Base-by-base conservation (phyloP, 2,329 filamentous ascomycete genomes). In the Aspergillus ustus region DNA sequence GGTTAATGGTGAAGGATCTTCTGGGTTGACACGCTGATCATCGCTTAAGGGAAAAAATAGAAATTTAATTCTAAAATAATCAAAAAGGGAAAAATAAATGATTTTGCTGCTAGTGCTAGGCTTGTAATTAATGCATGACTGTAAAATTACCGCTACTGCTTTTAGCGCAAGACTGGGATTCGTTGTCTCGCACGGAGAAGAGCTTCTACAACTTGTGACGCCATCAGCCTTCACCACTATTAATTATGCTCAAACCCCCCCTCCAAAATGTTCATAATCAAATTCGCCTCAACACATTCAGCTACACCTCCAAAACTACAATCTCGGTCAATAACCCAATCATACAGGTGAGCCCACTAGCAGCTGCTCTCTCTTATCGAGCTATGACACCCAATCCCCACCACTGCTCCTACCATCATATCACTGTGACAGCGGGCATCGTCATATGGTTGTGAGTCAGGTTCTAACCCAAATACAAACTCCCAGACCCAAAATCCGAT, bases 381-480 rank as follows among this genome's bases (percentile, higher is more conserved):
- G 45, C 52, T 6, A 54, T 56, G 53, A 56, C 44, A 54, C 34
- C 43, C 53, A 29, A 52, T 44, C 34, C 28, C 55, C 37, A 51
- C 37, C 44, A 31, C 20, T 17, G 45, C 43, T 37, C 25, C 40
- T 13, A 28, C 31, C 45, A 25, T 22, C 44, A 34, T 37, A 53
- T 53, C 51, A 55, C 46, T 40, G 28, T 58, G 48, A 52, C 48
- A 51, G n/a, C 40, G 45, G 37, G 17, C 44, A 34, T 17, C 55
- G 48, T 58, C 55, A 58, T 58, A 29, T 28, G 37, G 31, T 44
- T 43, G 25, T 50, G 52, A 53, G 34, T 53, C 52, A 53, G 37
- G 19, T 17, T 44, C 45, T 51, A 44, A 45, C 55, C 46, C 22
- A 50, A 51, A 25, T 22, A 58, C 44, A 29, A 25, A 57, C 34